These are phyloP conservation scores for Flueggea neowawraea DNA, from an alignment of 441 rosid genomes.

Conservation along the genomic window DNA sequence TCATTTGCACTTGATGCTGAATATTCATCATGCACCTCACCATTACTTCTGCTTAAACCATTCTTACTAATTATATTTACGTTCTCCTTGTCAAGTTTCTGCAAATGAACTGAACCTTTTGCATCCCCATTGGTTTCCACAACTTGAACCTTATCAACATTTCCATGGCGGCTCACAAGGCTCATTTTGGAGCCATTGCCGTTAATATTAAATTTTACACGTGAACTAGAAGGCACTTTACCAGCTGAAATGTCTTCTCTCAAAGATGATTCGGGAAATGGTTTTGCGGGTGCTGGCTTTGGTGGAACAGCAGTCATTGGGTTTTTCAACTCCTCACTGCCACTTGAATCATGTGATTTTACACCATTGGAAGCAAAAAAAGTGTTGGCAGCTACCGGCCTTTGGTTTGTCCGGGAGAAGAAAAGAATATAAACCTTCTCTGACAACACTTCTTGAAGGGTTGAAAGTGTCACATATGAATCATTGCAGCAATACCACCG, in stretches of 20 bases:
- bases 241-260: slow-evolving; percentile 38
- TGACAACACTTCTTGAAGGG: slow-evolving; percentile 81
- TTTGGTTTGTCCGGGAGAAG: slow-evolving; percentile 72
- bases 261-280: no score
- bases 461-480: slow-evolving; percentile 64
- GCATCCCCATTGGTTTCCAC: slow-evolving; percentile 35
- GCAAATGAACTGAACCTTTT: slow-evolving; percentile 22
- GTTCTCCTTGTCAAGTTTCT: slow-evolving; percentile 36
- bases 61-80: slow-evolving; percentile 27
- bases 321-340: slow-evolving; percentile 41
- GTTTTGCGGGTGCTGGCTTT: slow-evolving; percentile 40
- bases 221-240: slow-evolving; percentile 50
- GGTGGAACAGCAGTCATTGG: slow-evolving; percentile 32
- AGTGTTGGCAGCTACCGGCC: slow-evolving; percentile 41
- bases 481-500: slow-evolving; percentile 97
- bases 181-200: slow-evolving; percentile 54
- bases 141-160: slow-evolving; percentile 37
- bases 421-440: slow-evolving; percentile 93
- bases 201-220: slow-evolving; percentile 49
- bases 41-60: slow-evolving; percentile 27
- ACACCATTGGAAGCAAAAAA: slow-evolving; percentile 42
- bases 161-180: slow-evolving; percentile 42
- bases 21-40: slow-evolving; percentile 21
- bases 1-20: slow-evolving; percentile 31
- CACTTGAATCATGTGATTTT: no score